Evolutionary conservation across 176 grass and related monocot genomes (phyloP).

Genomic region (Hyparrhenia diplandra): DNA sequence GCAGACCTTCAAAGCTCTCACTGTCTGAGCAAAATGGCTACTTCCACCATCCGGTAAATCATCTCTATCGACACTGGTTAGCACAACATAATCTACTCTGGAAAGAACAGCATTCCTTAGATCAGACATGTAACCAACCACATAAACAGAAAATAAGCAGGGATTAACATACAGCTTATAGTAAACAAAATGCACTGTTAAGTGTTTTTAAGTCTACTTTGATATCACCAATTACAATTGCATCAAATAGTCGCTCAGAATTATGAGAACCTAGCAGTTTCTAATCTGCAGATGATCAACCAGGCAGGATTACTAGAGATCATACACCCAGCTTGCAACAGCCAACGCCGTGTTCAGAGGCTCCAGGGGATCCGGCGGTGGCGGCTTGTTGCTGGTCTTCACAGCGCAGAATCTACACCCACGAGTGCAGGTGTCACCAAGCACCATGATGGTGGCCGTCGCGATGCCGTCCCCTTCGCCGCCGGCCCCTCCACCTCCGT

Average conservation of each 20-base stretch:
- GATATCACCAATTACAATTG: not conserved
- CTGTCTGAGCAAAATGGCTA: slow-evolving; percentile 78
- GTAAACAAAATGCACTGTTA: not conserved
- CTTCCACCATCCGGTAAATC: slow-evolving; percentile 89
- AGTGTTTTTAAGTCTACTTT: not conserved
- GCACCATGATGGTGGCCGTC: slow-evolving; percentile 92
- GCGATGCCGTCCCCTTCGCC: slow-evolving; percentile 74
- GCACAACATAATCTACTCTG: slow-evolving; percentile 86
- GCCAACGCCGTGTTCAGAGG: slow-evolving; percentile 76
- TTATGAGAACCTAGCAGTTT: not conserved
- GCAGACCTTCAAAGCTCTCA: slow-evolving; percentile 73
- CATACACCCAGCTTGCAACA: slow-evolving; percentile 78
- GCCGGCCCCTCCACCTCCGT: slow-evolving; percentile 77
- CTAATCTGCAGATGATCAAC: not conserved
- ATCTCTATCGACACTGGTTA: slow-evolving; percentile 91
- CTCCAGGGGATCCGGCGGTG: slow-evolving; percentile 59
- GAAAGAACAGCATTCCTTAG: slow-evolving; percentile 16
- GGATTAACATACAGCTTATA: not conserved
- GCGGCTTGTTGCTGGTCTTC: slow-evolving; percentile 75
- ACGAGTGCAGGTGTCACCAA: slow-evolving; percentile 83
- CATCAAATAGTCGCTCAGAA: not conserved
- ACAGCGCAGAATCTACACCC: slow-evolving; percentile 91
- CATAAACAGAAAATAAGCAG: not conserved
- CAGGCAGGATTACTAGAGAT: not conserved
- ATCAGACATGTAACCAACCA: not conserved